Percentiles rank a stretch among this genome's conserved stretches.
These are phyloP conservation scores for Populus trichocarpa DNA, from an alignment of 441 rosid species.

Conservation along the genomic window DNA sequence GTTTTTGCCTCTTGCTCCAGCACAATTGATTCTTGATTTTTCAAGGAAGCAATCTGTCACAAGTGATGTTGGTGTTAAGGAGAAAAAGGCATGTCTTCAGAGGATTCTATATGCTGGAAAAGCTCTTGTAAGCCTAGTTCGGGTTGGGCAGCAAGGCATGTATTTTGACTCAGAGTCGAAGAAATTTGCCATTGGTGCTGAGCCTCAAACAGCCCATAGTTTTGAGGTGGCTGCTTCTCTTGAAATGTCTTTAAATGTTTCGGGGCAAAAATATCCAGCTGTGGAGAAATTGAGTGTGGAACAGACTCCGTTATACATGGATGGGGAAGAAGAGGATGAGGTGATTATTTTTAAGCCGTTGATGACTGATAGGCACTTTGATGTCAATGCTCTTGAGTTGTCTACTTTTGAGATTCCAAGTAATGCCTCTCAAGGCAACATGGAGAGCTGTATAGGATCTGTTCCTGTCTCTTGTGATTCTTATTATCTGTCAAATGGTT, in stretches of 20 bases:
- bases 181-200: slow-evolving; percentile 70
- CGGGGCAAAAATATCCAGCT: slow-evolving; percentile 31
- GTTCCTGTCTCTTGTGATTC: slow-evolving; percentile 36
- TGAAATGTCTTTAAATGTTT: neutral
- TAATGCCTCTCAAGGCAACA: slow-evolving; percentile 33
- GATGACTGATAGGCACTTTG: slow-evolving; percentile 55
- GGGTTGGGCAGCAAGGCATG: slow-evolving; percentile 53
- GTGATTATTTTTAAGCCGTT: slow-evolving; percentile 90
- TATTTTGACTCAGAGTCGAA: slow-evolving; percentile 62
- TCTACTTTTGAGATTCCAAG: slow-evolving; percentile 41
- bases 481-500: slow-evolving; percentile 33
- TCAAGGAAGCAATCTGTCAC: slow-evolving; percentile 66
- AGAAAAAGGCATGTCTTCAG: slow-evolving; percentile 56
- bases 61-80: slow-evolving; percentile 53
- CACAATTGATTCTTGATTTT: slow-evolving; percentile 80
- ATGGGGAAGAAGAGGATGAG: slow-evolving; percentile 87
- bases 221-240: slow-evolving; percentile 18
- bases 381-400: slow-evolving; percentile 34
- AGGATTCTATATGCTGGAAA: slow-evolving; percentile 90
- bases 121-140: slow-evolving; percentile 54
- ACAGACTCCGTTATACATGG: slow-evolving; percentile 29
- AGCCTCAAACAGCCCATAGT: slow-evolving; percentile 37
- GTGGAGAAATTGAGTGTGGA: slow-evolving; percentile 28
- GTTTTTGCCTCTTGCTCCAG: slow-evolving; percentile 77
- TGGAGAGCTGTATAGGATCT: slow-evolving; percentile 37